Conservation (phyloP, 495 filamentous ascomycete species). For the Usnea hakonensis region DNA sequence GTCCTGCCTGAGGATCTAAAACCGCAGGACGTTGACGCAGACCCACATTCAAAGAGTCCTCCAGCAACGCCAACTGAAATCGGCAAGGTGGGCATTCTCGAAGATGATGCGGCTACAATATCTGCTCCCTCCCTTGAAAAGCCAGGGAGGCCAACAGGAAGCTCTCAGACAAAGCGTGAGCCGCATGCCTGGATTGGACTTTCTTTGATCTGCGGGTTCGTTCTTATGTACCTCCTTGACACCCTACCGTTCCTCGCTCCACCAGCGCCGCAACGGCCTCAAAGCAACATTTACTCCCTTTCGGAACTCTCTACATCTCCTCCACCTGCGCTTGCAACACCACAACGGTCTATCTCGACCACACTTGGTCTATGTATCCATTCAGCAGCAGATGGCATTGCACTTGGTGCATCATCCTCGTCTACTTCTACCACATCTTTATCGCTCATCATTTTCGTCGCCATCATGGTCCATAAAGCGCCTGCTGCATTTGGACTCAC, state of each 20-base stretch:
- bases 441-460: slow-evolving; percentile 84
- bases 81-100: slow-evolving; percentile 23
- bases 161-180: slow-evolving; percentile 31
- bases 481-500: slow-evolving; percentile 94
- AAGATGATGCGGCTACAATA: slow-evolving; percentile 11
- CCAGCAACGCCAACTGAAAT: slow-evolving; percentile 24
- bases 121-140: slow-evolving; percentile 15
- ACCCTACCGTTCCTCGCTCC: slow-evolving; percentile 68
- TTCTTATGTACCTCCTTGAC: slow-evolving; percentile 96
- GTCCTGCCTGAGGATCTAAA: slow-evolving; percentile 22
- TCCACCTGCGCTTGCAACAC: slow-evolving; percentile 25
- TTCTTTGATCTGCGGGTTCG: slow-evolving; percentile 79
- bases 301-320: slow-evolving; percentile 26
- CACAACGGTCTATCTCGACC: slow-evolving; percentile 52
- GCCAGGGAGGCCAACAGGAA: slow-evolving; percentile 1
- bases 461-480: slow-evolving; percentile 96
- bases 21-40: slow-evolving; percentile 1
- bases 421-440: slow-evolving; percentile 58
- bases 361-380: slow-evolving; percentile 95
- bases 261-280: slow-evolving; percentile 37
- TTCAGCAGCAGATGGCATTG: slow-evolving; percentile 92
- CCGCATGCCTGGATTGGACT: slow-evolving; percentile 74
- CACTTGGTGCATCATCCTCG: slow-evolving; percentile 77
- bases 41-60: slow-evolving; percentile 7
- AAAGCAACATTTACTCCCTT: slow-evolving; percentile 32